Conservation (phyloP, 176 grass and related monocot genomes). For the Bonia amplexicaulis region DNA sequence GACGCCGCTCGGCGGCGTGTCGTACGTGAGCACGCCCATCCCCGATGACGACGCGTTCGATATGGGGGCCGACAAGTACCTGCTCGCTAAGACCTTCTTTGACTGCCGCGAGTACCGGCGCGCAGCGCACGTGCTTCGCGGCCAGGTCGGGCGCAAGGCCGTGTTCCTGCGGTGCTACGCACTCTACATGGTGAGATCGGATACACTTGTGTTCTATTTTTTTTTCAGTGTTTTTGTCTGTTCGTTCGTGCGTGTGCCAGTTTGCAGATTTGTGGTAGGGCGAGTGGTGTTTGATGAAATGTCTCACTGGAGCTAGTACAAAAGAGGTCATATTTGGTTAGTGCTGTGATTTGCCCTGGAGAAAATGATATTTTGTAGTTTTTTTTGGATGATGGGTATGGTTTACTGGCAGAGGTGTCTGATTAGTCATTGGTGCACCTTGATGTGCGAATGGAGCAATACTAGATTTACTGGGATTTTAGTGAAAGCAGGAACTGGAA, state of each 20-base stretch:
- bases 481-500: not conserved
- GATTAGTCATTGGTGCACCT: not conserved
- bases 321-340: not conserved
- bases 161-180: conserved; percentile 97
- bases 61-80: conserved; percentile 68
- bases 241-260: not conserved
- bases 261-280: conserved; percentile 24
- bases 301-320: conserved; percentile 5
- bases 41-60: conserved; percentile 71
- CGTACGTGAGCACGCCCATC: conserved; percentile 87
- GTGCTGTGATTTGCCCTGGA: not conserved
- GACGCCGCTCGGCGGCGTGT: conserved; percentile 75
- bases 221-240: not conserved
- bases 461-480: conserved; percentile 2
- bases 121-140: conserved; percentile 61
- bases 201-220: not conserved
- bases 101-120: conserved; percentile 95
- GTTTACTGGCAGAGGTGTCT: not conserved
- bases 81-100: conserved; percentile 96
- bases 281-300: conserved; percentile 43
- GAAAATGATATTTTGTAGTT: not conserved
- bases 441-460: not conserved
- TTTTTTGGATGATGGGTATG: not conserved
- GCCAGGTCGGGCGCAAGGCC: conserved; percentile 58
- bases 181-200: conserved; percentile 63